Evolutionary conservation across 2,329 filamentous ascomycete genomes (phyloP), one percentile per base, ranked within the genome.

Genomic region (Fusarium tanahbumbuense): DNA sequence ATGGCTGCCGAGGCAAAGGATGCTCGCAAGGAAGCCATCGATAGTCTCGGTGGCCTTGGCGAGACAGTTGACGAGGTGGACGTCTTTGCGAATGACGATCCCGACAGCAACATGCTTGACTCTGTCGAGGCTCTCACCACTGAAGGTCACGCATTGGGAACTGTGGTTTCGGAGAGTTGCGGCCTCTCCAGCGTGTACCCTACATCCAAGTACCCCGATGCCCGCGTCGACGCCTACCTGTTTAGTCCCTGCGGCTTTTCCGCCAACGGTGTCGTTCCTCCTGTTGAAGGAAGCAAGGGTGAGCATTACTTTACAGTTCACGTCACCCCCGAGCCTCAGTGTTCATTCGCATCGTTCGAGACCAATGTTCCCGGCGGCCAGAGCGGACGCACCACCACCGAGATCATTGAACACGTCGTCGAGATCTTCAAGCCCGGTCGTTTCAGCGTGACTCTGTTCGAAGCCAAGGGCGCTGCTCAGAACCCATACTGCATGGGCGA

Each of bases 261-360:
- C 9, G 96, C 96, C 79, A 99, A 99, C 77, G 96, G 94, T 56
- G 94, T 99, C 22, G 88, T 99, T 44, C 96, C 96, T 9, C 91
- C 93, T 50, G 49, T 25, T 8, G 71, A 88, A 34, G 85, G 85
- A 55, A 82, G 71, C 64, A 85, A 84, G 55, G 83, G 87, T 6
- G 91, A 89, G 42, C 94, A 98, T 82, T 99, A 99, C 83, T 99
- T 98, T 82, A 99, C 95, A 2, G 96, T 99, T 25, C 96, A 99
- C 78, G 96, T 99, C 72, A 99, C 96, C 0, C 96, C 96, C 1
- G 96, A 99, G 85, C 93, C 95, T 16, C 90, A 97, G 76, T 99
- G 95, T 85, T 98, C 94, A 8, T 99, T 97, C 79, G 96, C 96
- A 37, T 98, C 94, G 3, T 99, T 99, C 78, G 96, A 99, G 85